Evolutionary conservation across 768 basidiomycete genomes (phyloP).

Genomic region (Myochromella boudieri): DNA sequence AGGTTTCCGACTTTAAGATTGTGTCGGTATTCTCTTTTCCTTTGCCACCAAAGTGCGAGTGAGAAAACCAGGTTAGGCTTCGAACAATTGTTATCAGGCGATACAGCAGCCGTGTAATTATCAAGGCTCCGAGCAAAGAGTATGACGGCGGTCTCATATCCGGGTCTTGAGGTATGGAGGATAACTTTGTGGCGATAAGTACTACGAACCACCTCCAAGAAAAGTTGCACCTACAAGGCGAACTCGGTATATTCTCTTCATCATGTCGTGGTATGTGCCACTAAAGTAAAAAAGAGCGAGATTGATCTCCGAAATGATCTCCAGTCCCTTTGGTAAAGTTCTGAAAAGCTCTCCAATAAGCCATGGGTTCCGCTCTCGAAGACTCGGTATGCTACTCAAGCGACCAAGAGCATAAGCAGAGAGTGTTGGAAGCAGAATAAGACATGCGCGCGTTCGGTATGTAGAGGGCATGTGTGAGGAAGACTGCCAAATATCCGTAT

Average conservation of each 20-base stretch:
- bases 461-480: constrained; percentile 43
- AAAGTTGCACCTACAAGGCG: constrained; percentile 51
- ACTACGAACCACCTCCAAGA: neutral
- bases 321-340: constrained; percentile 49
- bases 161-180: constrained; percentile 69
- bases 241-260: constrained; percentile 65
- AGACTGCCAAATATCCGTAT: constrained; percentile 78
- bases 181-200: constrained; percentile 48
- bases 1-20: constrained; percentile 32
- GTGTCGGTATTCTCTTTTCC: constrained; percentile 33
- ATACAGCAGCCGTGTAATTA: constrained; percentile 62
- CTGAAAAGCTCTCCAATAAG: constrained; percentile 32
- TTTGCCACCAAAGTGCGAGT: constrained; percentile 19
- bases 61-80: constrained; percentile 17
- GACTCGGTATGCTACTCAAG: constrained; percentile 37
- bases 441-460: constrained; percentile 40
- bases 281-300: constrained; percentile 78
- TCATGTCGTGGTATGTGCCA: constrained; percentile 77
- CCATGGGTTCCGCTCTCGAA: constrained; percentile 37
- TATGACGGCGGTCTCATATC: constrained; percentile 80
- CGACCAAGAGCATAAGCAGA: constrained; percentile 62
- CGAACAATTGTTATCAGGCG: constrained; percentile 53
- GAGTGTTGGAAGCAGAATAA: constrained; percentile 66
- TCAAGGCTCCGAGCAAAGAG: constrained; percentile 77
- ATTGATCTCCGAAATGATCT: constrained; percentile 66